Conservation (phyloP, 257 asterid genomes). For the Forsythia viridissima region DNA sequence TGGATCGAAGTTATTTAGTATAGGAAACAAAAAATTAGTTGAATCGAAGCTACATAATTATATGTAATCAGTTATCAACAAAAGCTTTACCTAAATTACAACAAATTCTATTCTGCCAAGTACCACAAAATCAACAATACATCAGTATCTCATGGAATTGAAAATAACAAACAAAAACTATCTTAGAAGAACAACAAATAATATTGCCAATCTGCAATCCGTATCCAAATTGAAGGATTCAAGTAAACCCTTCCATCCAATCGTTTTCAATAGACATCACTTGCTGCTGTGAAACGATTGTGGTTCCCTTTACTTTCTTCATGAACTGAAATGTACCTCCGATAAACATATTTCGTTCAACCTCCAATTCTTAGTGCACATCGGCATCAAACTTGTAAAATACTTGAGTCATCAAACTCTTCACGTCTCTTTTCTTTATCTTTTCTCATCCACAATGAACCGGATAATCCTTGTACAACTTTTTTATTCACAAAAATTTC, state of each 20-base stretch:
- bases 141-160: too few relatives aligned
- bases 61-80: not conserved
- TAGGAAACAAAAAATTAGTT: not conserved
- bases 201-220: too few relatives aligned
- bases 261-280: not conserved
- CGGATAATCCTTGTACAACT: not conserved
- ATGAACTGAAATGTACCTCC: not conserved
- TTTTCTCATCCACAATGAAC: not conserved
- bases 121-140: not conserved
- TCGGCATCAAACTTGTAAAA: not conserved
- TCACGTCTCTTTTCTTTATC: too few relatives aligned
- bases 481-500: not conserved
- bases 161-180: too few relatives aligned
- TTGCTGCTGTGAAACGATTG: not conserved
- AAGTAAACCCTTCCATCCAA: not conserved
- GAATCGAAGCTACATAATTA: not conserved
- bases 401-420: not conserved
- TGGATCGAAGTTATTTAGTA: not conserved
- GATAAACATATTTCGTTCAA: not conserved
- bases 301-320: not conserved
- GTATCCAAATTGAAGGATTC: not conserved
- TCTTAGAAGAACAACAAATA: too few relatives aligned
- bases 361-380: not conserved
- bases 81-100: not conserved
- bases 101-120: not conserved